phyloP scores from a whole-genome alignment of 2,329 filamentous ascomycete species.

The Colletotrichum destructivum region DNA sequence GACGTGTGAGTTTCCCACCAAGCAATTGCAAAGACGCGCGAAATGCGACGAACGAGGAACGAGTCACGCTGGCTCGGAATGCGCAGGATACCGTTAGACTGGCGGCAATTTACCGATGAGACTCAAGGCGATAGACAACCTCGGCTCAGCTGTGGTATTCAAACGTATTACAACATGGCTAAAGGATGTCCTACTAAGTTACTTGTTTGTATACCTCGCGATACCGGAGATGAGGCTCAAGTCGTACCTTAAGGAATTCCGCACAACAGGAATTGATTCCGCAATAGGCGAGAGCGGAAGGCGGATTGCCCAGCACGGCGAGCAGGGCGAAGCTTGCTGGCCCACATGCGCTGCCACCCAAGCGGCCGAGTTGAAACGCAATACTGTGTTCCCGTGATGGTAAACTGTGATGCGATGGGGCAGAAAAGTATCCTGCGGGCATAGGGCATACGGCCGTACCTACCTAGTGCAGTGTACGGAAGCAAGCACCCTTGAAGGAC shows the following conservation, averaged over 20 bases:
- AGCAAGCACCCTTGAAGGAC: slow-evolving; percentile 14
- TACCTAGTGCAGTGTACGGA: no score
- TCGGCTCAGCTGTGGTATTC: not conserved
- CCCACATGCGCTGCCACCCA: slow-evolving; percentile 27
- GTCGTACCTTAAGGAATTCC: not conserved
- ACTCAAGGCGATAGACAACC: not conserved
- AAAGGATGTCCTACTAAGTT: not conserved
- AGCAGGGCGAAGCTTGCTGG: slow-evolving; percentile 16
- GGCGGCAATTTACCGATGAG: not conserved
- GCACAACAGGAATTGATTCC: slow-evolving; percentile 32
- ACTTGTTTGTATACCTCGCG: not conserved
- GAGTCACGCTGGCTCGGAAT: not conserved
- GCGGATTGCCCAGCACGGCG: not conserved
- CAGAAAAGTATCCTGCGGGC: slow-evolving; percentile 12
- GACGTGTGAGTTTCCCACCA: not conserved
- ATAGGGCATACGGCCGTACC: slow-evolving; percentile 33
- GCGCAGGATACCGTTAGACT: not conserved
- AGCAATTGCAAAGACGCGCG: not conserved
- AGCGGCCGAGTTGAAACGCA: slow-evolving; percentile 18
- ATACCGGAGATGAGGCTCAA: slow-evolving; percentile 25
- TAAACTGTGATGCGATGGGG: slow-evolving; percentile 11
- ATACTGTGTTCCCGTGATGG: slow-evolving; percentile 28
- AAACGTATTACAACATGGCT: not conserved
- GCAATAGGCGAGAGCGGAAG: slow-evolving; percentile 25
- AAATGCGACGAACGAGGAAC: not conserved